These are phyloP conservation scores for Phytopythium ostracodes DNA, from an alignment of 352 stramenopile genomes.

Conservation along the genomic window DNA sequence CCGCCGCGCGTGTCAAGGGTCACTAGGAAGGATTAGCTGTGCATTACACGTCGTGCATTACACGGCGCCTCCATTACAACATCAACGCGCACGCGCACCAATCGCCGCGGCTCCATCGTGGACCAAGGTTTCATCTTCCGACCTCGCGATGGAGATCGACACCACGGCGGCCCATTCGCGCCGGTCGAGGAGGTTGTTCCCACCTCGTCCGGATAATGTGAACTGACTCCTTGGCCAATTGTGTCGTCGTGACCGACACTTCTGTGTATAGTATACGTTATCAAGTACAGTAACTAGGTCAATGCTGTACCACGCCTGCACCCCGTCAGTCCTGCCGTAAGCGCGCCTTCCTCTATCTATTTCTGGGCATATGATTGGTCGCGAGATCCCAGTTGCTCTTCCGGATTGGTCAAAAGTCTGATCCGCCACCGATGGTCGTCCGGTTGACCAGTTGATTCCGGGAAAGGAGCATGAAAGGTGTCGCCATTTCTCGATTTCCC, in stretches of 20 bases:
- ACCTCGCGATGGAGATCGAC: background rate
- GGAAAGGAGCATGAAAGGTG: constrained; percentile 1
- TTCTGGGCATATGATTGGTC: background rate
- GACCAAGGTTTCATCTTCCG: background rate
- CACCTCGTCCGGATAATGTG: constrained; percentile 3
- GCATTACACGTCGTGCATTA: background rate
- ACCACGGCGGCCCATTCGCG: background rate
- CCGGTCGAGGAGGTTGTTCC: background rate
- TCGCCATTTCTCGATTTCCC: constrained; percentile 7
- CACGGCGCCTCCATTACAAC: background rate
- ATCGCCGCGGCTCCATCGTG: background rate
- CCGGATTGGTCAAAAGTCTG: background rate
- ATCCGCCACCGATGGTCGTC: background rate
- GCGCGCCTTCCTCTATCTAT: background rate
- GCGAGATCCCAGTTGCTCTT: background rate
- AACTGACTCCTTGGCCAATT: background rate
- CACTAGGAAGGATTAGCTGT: too few species aligned
- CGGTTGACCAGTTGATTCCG: background rate
- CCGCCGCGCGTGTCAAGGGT: background rate
- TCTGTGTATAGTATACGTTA: background rate
- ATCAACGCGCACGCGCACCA: background rate
- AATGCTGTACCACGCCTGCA: too few species aligned
- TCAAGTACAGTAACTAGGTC: too few species aligned
- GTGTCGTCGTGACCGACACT: background rate
- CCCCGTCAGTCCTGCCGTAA: too few species aligned